Evolutionary conservation across 2,329 filamentous ascomycete species (phyloP), one percentile per base, ranked within the genome.

Genomic region (Trichoderma endophyticum): DNA sequence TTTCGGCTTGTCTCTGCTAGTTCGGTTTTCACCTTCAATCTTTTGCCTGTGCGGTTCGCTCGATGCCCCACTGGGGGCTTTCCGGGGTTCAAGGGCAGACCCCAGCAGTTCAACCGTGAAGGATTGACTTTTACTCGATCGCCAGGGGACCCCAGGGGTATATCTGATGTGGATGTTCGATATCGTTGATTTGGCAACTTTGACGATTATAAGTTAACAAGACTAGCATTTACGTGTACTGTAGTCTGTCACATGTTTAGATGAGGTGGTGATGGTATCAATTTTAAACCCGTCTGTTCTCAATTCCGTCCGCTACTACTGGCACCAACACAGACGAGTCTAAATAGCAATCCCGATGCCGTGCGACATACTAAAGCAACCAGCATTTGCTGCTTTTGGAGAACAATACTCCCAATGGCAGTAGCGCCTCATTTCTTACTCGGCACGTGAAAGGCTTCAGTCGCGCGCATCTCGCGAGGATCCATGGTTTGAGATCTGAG

Each of bases 1-100:
- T 67, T 70, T 34, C 36, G 36, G 21, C 56, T 61, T 63, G 59
- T 63, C 39, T 62, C 59, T 69, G 68, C 32, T 63, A 39, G 57
- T 51, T 59, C 66, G 30, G 8, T 30, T 30, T 30, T 30, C 30
- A 30, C 9, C 30, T 30, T 30, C 30, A 30, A 24, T 24, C 56
- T 34, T 34, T 18, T 39, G 66, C 56, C 67, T 70, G 67, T 68
- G 57, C 59, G 67, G 67, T 28, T 70, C 21, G 67, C 48, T 51
- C 43, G 39, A 62, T 34, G 56, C 66, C 56, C 68, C 57, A 70
- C 68, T 63, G 59, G 68, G 67, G 68, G 68, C 68, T 62, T 70
- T 51, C 48, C 60, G 18, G 56, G 66, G 56, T 59, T 39, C 56
- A 26, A 51, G 59, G 56, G 66, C 57, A 54, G 48, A 51, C 43